Evolutionary conservation across 2,329 filamentous ascomycete genomes (phyloP).

Genomic region (Phialophora chinensis): DNA sequence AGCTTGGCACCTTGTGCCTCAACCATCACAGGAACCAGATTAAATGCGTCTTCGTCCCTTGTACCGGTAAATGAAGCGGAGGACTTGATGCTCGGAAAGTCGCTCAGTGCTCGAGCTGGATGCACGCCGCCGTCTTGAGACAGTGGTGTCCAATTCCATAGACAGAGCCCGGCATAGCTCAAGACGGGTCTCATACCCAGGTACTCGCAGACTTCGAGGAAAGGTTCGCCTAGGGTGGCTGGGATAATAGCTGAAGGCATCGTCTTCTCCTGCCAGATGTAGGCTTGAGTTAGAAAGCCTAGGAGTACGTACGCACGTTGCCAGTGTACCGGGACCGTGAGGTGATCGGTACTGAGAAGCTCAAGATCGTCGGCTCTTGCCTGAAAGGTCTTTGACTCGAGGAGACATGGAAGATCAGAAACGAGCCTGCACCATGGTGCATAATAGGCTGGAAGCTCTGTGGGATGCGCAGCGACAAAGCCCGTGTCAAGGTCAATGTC

Average conservation of each 20-base stretch:
- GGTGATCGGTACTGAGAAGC: slow-evolving; percentile 12
- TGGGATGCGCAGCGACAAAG: slow-evolving; percentile 14
- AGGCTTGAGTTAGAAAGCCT: slow-evolving; percentile 23
- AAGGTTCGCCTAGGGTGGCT: slow-evolving; percentile 19
- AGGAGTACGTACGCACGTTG: slow-evolving; percentile 29
- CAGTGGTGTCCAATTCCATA: slow-evolving; percentile 24
- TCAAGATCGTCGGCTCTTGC: slow-evolving; percentile 7
- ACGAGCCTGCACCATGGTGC: slow-evolving; percentile 21
- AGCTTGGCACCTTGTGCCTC: slow-evolving; percentile 20
- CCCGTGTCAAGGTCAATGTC: slow-evolving; percentile 18
- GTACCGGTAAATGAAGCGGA: slow-evolving; percentile 26
- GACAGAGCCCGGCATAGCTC: slow-evolving; percentile 23
- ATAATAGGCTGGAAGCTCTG: slow-evolving; percentile 21
- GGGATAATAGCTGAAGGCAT: slow-evolving; percentile 18
- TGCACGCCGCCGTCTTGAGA: neutral
- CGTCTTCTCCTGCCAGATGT: slow-evolving; percentile 21
- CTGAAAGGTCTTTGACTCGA: slow-evolving; percentile 9
- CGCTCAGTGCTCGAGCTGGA: slow-evolving; percentile 10
- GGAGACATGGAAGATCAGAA: slow-evolving; percentile 18
- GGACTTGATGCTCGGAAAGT: slow-evolving; percentile 18
- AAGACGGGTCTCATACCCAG: slow-evolving; percentile 26
- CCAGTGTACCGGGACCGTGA: slow-evolving; percentile 16
- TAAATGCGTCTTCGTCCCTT: slow-evolving; percentile 28
- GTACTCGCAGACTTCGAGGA: slow-evolving; percentile 24
- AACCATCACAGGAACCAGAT: slow-evolving; percentile 24